phyloP scores from a whole-genome alignment of 305 asterid genomes.

The Petunia hybrid region DNA sequence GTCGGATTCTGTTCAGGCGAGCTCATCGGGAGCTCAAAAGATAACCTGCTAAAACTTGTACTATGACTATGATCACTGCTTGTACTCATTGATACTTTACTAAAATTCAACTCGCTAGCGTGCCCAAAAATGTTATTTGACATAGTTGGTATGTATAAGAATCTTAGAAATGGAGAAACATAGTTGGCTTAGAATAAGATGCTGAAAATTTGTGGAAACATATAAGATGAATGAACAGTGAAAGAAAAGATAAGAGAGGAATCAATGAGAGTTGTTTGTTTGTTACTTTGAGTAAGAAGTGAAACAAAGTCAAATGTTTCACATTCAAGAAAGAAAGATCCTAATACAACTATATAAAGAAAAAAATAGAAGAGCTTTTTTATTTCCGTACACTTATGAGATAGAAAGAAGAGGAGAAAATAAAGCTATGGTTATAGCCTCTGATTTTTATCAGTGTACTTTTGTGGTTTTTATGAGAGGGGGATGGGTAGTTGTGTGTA shows the following conservation, averaged over 20 bases:
- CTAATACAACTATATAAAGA: conserved; percentile 20
- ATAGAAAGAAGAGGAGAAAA: neutral
- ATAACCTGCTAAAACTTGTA: conserved; percentile 65
- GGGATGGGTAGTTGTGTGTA: conserved; percentile 23
- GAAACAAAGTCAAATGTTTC: conserved; percentile 40
- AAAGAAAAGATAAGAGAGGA: conserved; percentile 32
- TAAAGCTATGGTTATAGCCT: neutral
- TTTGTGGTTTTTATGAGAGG: neutral
- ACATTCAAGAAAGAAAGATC: conserved; percentile 35
- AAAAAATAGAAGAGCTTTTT: conserved; percentile 14
- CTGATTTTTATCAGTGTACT: neutral
- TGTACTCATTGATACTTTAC: conserved; percentile 73
- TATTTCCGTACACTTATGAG: neutral
- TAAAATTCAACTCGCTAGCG: conserved; percentile 38
- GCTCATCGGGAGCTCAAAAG: conserved; percentile 62
- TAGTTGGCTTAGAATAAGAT: conserved; percentile 38
- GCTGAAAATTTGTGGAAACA: conserved; percentile 18
- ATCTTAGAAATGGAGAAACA: neutral
- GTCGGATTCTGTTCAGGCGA: conserved; percentile 54
- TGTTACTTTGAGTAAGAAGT: neutral
- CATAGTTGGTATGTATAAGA: conserved; percentile 6
- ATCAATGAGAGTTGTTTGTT: conserved; percentile 9
- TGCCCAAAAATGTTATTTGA: conserved; percentile 15
- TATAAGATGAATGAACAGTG: conserved; percentile 33
- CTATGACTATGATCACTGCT: conserved; percentile 55